Percentiles rank a stretch among this genome's conserved stretches.
Conservation (phyloP, 2,329 filamentous ascomycete species). For the Aspergillus felis region DNA sequence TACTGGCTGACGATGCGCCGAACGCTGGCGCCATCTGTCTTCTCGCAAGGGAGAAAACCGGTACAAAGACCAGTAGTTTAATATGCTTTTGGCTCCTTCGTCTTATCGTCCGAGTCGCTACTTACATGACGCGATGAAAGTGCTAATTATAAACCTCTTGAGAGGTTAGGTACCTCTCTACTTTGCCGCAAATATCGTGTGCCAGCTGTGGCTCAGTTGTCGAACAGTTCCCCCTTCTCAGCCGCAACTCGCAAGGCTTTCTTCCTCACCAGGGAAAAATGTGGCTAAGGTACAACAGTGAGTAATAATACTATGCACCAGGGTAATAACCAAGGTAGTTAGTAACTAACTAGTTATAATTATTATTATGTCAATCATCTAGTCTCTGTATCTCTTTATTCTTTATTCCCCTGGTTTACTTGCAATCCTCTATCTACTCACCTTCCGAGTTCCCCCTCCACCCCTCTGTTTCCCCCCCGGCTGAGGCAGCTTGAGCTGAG, state of each 20-base stretch:
- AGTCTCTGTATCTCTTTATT: neutral
- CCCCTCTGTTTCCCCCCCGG: neutral
- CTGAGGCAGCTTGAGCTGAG: neutral
- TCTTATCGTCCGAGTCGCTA: neutral
- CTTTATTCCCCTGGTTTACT: neutral
- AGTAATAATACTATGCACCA: neutral
- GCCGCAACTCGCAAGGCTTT: constrained; percentile 7
- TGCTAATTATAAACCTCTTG: neutral
- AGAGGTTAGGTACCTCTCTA: neutral
- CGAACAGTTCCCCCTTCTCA: neutral
- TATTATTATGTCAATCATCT: neutral
- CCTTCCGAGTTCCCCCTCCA: neutral
- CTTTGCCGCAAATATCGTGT: neutral
- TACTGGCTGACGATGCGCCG: constrained; percentile 6
- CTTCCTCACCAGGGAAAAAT: neutral
- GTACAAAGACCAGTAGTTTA: neutral
- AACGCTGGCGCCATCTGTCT: neutral
- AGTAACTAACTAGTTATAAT: neutral
- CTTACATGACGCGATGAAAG: neutral
- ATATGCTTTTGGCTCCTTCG: neutral
- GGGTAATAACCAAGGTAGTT: neutral
- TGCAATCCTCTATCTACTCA: neutral
- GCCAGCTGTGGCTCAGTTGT: constrained; percentile 2
- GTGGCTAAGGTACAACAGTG: neutral
- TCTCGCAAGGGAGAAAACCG: neutral